phyloP scores from a whole-genome alignment of 768 basidiomycete genomes.

The Amanita rubescens region DNA sequence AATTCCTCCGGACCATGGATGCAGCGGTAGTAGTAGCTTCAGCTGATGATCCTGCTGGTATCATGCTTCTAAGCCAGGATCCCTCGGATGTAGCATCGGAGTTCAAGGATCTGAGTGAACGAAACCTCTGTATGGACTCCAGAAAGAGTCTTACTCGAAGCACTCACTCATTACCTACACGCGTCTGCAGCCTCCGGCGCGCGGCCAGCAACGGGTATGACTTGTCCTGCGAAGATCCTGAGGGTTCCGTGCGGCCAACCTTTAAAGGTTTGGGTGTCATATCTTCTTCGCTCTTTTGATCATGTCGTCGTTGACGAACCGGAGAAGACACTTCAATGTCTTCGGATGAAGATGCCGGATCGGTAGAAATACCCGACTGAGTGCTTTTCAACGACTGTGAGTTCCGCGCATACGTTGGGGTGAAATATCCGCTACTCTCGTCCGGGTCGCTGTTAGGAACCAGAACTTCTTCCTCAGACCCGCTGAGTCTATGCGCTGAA shows the following conservation, averaged over 20 bases:
- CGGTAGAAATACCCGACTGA: not conserved
- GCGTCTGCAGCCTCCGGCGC: not conserved
- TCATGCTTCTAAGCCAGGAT: not conserved
- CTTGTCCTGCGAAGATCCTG: not conserved
- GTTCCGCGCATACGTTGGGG: not conserved
- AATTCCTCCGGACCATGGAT: not conserved
- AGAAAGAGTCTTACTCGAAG: not conserved
- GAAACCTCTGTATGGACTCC: not conserved
- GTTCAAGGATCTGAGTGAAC: not conserved
- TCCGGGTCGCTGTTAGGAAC: not conserved
- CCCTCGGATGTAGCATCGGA: not conserved
- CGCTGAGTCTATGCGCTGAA: not conserved
- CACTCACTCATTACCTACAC: not conserved
- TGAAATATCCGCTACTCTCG: not conserved
- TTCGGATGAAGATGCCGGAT: constrained; percentile 6
- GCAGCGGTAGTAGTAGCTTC: not conserved
- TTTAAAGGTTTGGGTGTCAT: constrained; percentile 4
- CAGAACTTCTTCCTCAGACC: not conserved
- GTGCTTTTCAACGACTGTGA: not conserved
- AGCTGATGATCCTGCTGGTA: not conserved
- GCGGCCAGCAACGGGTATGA: constrained; percentile 2
- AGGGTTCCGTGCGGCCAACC: constrained; percentile 1
- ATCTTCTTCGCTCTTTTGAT: not conserved
- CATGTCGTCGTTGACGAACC: constrained; percentile 14
- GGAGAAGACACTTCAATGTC: constrained; percentile 12